phyloP scores from a whole-genome alignment of 495 filamentous ascomycete genomes.

The Jackrogersella multiformis region DNA sequence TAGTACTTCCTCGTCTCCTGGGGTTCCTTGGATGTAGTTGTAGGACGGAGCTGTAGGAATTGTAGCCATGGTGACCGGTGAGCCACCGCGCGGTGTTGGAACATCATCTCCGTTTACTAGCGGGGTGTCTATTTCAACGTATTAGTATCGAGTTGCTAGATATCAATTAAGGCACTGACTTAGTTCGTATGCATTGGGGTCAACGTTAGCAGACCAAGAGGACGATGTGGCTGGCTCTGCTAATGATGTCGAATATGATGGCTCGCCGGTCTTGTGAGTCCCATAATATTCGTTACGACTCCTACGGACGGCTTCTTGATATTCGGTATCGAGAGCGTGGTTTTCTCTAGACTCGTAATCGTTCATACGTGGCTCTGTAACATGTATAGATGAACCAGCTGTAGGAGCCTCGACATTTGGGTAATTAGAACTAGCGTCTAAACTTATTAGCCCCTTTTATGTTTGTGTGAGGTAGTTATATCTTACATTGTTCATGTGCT shows the following conservation, averaged over 20 bases:
- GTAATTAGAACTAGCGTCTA: conserved; percentile 30
- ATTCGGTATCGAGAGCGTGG: conserved; percentile 25
- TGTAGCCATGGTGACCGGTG: conserved; percentile 11
- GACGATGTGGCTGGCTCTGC: conserved; percentile 26
- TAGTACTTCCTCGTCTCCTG: conserved; percentile 36
- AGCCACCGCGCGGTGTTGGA: conserved; percentile 38
- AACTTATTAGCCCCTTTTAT: conserved; percentile 12
- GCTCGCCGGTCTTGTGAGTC: conserved; percentile 17
- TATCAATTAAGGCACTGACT: conserved; percentile 21
- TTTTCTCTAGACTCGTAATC: conserved; percentile 27
- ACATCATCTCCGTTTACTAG: conserved; percentile 23
- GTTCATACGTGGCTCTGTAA: conserved; percentile 12
- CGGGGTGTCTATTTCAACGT: conserved; percentile 13
- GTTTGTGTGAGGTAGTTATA: background rate
- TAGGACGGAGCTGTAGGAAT: conserved; percentile 15
- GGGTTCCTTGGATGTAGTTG: conserved; percentile 43
- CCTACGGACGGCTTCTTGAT: conserved; percentile 34
- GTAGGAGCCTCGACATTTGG: background rate
- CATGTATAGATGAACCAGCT: conserved; percentile 1
- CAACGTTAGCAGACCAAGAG: conserved; percentile 23
- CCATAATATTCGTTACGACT: conserved; percentile 33
- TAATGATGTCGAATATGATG: conserved; percentile 35
- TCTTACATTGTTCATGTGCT: conserved; percentile 30
- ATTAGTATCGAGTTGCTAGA: conserved; percentile 15
- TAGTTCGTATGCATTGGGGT: conserved; percentile 36